Evolutionary conservation across 257 asterid species (phyloP).

Genomic region (Thymus quinquecostatus): DNA sequence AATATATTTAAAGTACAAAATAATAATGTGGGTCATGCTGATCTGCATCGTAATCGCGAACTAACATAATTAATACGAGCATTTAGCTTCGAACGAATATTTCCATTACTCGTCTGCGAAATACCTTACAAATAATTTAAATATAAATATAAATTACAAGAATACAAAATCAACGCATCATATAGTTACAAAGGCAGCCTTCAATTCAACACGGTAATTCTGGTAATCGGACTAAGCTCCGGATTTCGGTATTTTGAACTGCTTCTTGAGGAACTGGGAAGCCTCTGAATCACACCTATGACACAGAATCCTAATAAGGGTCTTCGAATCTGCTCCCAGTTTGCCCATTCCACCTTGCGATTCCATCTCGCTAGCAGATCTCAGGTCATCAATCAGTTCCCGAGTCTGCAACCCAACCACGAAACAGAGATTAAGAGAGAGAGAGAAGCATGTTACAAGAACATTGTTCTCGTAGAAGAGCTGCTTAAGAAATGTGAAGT

Average conservation of each 20-base stretch:
- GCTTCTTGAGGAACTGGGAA: conserved; percentile 96
- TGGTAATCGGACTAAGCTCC: conserved; percentile 35
- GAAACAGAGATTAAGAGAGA: conserved; percentile 3
- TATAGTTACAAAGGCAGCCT: too few relatives aligned
- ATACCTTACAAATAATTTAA: neutral
- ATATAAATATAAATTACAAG: neutral
- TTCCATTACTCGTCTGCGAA: neutral
- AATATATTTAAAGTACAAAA: too few relatives aligned
- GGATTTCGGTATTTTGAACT: conserved; percentile 86
- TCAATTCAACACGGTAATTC: too few relatives aligned
- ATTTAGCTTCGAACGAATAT: too few relatives aligned
- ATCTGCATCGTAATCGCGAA: too few relatives aligned
- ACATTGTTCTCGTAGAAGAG: neutral
- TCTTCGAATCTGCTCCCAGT: conserved; percentile 81
- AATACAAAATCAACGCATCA: too few relatives aligned
- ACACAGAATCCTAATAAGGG: conserved; percentile 78
- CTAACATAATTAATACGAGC: too few relatives aligned
- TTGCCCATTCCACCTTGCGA: conserved; percentile 78
- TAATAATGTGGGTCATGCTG: too few relatives aligned
- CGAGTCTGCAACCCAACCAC: conserved; percentile 60
- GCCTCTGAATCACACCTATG: conserved; percentile 91
- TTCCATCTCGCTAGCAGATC: conserved; percentile 77
- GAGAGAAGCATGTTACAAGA: neutral
- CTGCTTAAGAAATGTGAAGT: neutral
- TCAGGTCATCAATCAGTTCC: conserved; percentile 85